Conservation (phyloP, 768 basidiomycete genomes). For the Clitopilus hobsonii region DNA sequence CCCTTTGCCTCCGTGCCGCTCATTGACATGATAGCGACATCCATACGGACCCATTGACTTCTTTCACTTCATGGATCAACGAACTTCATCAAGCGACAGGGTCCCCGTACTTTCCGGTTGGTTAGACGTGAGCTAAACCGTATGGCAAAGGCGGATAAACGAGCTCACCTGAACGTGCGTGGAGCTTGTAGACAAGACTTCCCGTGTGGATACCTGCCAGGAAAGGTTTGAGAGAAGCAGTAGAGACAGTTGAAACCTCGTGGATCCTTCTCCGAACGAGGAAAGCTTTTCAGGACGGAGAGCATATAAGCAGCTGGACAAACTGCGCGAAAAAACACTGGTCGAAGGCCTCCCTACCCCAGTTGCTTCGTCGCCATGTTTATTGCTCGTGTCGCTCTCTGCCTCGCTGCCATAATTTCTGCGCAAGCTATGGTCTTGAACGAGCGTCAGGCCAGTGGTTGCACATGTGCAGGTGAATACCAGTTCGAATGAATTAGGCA, state of each 20-base stretch:
- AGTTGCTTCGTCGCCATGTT: background rate
- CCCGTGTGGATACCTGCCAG: background rate
- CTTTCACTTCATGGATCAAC: background rate
- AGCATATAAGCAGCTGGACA: background rate
- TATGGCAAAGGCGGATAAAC: background rate
- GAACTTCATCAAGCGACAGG: background rate
- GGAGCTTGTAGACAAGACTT: background rate
- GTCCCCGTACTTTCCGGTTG: background rate
- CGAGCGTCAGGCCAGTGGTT: constrained; percentile 15
- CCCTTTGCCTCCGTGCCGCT: background rate
- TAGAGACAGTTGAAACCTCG: background rate
- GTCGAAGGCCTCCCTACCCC: background rate
- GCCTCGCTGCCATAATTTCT: constrained; percentile 7
- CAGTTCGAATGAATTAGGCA: background rate
- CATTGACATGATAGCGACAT: background rate
- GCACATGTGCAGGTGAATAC: constrained; percentile 17
- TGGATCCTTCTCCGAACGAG: background rate
- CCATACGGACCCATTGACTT: background rate
- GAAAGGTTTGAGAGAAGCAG: background rate
- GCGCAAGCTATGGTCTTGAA: constrained; percentile 11
- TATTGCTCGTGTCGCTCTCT: constrained; percentile 1
- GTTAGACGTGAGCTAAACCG: background rate
- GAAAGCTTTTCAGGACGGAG: background rate
- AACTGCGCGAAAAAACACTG: background rate
- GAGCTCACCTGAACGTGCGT: background rate